Evolutionary conservation across 1,284 basidiomycete species (phyloP).

Genomic region (Ceratobasidium sp.): DNA sequence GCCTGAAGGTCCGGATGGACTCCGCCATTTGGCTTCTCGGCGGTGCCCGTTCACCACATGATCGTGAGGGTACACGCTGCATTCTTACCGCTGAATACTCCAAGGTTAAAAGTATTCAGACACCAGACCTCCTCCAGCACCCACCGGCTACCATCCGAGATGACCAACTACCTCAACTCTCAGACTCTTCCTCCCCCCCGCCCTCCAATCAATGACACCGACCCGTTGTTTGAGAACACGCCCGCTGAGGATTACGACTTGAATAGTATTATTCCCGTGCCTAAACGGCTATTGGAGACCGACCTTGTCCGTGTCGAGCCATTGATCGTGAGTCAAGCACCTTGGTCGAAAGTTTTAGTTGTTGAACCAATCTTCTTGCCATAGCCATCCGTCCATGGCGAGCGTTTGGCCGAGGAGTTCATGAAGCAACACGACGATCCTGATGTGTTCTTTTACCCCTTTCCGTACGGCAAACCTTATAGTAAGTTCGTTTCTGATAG

Average conservation of each 20-base stretch:
- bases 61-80: too few species aligned
- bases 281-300: background rate
- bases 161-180: conserved; percentile 5
- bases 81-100: too few species aligned
- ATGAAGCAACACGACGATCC: background rate
- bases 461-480: conserved; percentile 11
- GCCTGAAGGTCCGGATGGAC: too few species aligned
- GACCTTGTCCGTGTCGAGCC: background rate
- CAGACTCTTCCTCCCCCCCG: background rate
- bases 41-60: too few species aligned
- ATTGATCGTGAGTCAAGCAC: background rate
- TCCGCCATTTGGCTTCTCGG: too few species aligned
- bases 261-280: conserved; percentile 3
- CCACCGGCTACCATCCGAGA: background rate
- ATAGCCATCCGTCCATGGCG: conserved; percentile 11
- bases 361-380: background rate
- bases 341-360: background rate
- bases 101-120: too few species aligned
- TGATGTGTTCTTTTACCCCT: conserved; percentile 16
- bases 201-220: conserved; percentile 9
- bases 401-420: conserved; percentile 11
- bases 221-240: conserved; percentile 14
- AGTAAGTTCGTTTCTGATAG: background rate
- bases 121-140: too few species aligned
- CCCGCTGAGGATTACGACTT: background rate